Evolutionary conservation across 805 yeast species (phyloP).

Genomic region (Teunomyces aglyptinius): DNA sequence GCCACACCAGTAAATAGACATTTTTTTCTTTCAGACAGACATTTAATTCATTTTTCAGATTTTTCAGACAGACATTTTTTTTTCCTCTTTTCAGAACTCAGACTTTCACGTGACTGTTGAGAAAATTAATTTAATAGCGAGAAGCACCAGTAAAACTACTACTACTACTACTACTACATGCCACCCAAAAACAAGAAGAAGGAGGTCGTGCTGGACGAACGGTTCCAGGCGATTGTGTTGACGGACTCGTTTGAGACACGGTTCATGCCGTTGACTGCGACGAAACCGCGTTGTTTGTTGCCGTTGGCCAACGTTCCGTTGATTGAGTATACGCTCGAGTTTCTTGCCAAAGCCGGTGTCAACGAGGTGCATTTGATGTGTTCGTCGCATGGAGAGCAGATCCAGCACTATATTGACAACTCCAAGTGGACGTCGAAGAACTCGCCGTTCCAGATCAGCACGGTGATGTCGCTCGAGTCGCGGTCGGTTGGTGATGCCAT

Average conservation of each 20-base stretch:
- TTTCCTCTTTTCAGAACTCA: too few relatives aligned
- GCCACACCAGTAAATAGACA: too few relatives aligned
- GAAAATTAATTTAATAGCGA: not conserved
- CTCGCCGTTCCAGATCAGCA: conserved; percentile 78
- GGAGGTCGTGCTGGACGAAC: conserved; percentile 63
- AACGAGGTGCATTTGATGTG: conserved; percentile 89
- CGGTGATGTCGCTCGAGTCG: conserved; percentile 81
- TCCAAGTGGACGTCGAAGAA: conserved; percentile 68
- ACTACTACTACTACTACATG: too few relatives aligned
- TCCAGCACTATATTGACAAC: conserved; percentile 73
- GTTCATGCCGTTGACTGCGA: conserved; percentile 87
- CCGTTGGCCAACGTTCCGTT: conserved; percentile 93
- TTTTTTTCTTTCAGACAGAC: too few relatives aligned
- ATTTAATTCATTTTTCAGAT: too few relatives aligned
- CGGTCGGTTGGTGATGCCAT: conserved; percentile 95
- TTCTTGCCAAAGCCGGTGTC: conserved; percentile 86
- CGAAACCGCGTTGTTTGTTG: conserved; percentile 83
- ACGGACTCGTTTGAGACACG: conserved; percentile 92
- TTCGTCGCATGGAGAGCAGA: conserved; percentile 85
- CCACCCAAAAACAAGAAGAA: conserved; percentile 52
- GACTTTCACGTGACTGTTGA: not conserved
- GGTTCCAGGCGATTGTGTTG: conserved; percentile 90
- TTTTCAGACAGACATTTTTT: too few relatives aligned
- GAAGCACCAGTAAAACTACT: too few relatives aligned
- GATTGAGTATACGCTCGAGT: conserved; percentile 92